Percentiles rank a stretch among this genome's conserved stretches.
Conservation (phyloP, 2,329 filamentous ascomycete genomes). For the Paecilomyces fulvus region DNA sequence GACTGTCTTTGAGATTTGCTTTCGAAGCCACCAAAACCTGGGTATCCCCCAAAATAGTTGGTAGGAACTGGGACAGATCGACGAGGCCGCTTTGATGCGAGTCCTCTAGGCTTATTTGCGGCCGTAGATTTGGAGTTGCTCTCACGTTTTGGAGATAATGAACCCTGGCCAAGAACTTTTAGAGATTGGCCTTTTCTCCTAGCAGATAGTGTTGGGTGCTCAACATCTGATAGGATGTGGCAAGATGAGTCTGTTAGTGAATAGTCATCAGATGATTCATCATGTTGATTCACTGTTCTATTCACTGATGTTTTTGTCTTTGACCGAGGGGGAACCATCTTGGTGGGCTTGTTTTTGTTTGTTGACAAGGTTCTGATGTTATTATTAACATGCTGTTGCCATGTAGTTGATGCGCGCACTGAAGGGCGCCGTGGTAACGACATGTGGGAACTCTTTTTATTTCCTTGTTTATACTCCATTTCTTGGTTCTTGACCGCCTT, state of each 20-base stretch:
- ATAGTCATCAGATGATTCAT: background rate
- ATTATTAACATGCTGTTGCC: background rate
- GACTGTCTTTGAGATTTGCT: background rate
- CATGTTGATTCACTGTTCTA: background rate
- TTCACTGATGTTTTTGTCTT: background rate
- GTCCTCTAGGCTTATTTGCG: background rate
- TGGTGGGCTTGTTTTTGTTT: background rate
- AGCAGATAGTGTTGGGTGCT: background rate
- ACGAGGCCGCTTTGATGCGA: slow-evolving; percentile 16
- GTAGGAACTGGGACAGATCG: slow-evolving; percentile 17
- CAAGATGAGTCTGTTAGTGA: background rate
- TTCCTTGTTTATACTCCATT: background rate
- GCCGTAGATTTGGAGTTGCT: background rate
- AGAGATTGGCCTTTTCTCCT: background rate
- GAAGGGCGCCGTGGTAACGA: background rate
- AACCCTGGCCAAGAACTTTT: background rate
- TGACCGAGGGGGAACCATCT: background rate
- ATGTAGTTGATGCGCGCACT: background rate
- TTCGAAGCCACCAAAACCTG: slow-evolving; percentile 6
- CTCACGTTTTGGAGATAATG: background rate
- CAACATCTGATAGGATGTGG: background rate
- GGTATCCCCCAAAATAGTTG: slow-evolving; percentile 23
- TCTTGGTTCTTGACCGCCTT: background rate
- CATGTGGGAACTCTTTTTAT: background rate
- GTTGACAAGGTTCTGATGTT: background rate